Evolutionary conservation across 164 flowering plant species (phyloP), one percentile per base, ranked within the genome.

Genomic region (Vitis vinifera): DNA sequence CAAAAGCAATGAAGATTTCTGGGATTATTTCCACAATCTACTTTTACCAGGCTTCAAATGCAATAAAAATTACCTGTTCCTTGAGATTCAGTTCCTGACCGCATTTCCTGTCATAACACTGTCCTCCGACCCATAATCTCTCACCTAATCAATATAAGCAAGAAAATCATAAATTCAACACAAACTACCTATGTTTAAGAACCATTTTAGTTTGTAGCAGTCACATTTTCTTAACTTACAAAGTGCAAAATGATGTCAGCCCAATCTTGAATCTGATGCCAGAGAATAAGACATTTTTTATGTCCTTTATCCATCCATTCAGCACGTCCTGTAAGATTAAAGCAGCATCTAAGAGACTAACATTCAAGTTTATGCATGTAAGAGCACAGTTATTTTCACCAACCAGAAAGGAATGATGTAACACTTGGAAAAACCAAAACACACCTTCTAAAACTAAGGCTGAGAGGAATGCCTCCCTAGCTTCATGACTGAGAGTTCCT

Each of bases 271-370:
- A 93, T 93, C 13, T 93, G 86, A 66, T 84, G 97, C 98, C 98
- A 96, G 19, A 96, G 91, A 19, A 93, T 83, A 47, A 93, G 89
- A 75, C 97, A 96, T 77, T 86, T 93, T 69, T 84, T 88, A 65
- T 86, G 98, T 63, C 94, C 90, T 85, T 93, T 96, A 75, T 96
- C 98, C 79, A 92, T 76, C 99, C 99, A 93, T 78, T 92, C 99
- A 11, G 97, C 98, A 30, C 98, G 94, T 30, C 97, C 98, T 95
- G 73, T 50, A 65, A 31, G 60, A 76, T 10, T 51, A 70, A 12
- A 68, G 66, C n/a, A 44, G 55, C 51, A 62, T 5, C 27, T 59
- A n/a, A 70, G 19, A 27, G 44, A 11, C 23, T 69, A 44, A 10
- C 10, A 19, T 14, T 63, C 27, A 57, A 65, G 12, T 30, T 4